phyloP scores from a whole-genome alignment of 2,329 filamentous ascomycete species.

The Alternaria brassicae region DNA sequence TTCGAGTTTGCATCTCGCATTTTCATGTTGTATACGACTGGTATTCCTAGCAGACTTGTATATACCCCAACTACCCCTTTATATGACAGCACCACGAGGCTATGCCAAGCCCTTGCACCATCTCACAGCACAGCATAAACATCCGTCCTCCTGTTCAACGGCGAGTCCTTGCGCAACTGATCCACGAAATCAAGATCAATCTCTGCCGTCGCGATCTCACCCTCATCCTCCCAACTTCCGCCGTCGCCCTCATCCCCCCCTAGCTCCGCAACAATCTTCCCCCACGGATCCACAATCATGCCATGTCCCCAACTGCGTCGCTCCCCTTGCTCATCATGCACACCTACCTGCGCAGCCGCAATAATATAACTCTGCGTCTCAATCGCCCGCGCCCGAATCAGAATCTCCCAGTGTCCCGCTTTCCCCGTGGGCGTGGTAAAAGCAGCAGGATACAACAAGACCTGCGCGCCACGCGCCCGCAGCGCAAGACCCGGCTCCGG shows the following conservation, averaged over 20 bases:
- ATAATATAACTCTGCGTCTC: constrained; percentile 89
- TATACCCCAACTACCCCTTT: not conserved
- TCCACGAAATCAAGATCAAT: constrained; percentile 62
- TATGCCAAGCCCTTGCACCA: not conserved
- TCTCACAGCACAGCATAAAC: constrained; percentile 47
- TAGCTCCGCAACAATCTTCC: constrained; percentile 72
- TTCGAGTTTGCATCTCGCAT: not conserved
- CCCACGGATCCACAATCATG: constrained; percentile 88
- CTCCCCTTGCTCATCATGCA: constrained; percentile 70
- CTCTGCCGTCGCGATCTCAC: constrained; percentile 57
- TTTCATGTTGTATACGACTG: not conserved
- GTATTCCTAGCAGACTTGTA: not conserved
- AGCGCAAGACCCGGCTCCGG: constrained; percentile 76
- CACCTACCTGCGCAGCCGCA: constrained; percentile 79
- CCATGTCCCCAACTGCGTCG: constrained; percentile 84
- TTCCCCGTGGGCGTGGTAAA: constrained; percentile 86
- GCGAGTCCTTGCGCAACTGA: constrained; percentile 64
- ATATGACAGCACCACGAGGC: not conserved
- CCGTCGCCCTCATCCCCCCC: constrained; percentile 57
- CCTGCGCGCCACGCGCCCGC: constrained; percentile 70
- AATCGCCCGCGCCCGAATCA: constrained; percentile 82
- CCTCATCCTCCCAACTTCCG: constrained; percentile 43
- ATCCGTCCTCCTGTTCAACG: constrained; percentile 62
- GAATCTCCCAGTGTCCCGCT: constrained; percentile 79
- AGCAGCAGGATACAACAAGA: constrained; percentile 86